phyloP scores from a whole-genome alignment of 2,329 filamentous ascomycete species.

The Colletotrichum sp. region DNA sequence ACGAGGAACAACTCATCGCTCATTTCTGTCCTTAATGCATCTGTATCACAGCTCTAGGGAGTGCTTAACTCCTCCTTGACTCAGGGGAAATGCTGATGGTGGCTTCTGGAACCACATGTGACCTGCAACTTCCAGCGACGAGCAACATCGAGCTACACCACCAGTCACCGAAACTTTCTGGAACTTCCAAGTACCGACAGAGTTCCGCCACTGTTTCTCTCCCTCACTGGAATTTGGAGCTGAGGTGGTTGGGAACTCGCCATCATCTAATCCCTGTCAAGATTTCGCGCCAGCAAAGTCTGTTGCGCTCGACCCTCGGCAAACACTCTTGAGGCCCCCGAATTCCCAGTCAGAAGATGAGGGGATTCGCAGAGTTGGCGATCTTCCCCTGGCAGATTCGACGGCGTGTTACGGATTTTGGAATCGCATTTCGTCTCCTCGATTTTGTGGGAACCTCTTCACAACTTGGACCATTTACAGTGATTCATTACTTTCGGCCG shows the following conservation, averaged over 20 bases:
- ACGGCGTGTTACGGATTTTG: neutral
- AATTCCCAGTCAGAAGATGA: neutral
- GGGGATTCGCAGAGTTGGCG: neutral
- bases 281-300: neutral
- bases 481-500: neutral
- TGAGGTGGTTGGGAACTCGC: neutral
- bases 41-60: neutral
- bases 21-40: neutral
- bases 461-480: neutral
- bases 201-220: neutral
- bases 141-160: neutral
- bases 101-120: neutral
- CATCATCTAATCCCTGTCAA: neutral
- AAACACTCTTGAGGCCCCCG: neutral
- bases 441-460: neutral
- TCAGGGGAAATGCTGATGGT: neutral
- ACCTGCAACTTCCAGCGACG: neutral
- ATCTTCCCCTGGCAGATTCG: neutral
- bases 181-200: neutral
- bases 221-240: neutral
- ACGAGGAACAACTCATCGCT: neutral
- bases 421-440: neutral
- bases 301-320: neutral
- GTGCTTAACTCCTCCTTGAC: neutral
- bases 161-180: neutral